phyloP scores from a whole-genome alignment of 2,329 filamentous ascomycete species.

The Ophiognomonia clavigignenti-juglandacearum region DNA sequence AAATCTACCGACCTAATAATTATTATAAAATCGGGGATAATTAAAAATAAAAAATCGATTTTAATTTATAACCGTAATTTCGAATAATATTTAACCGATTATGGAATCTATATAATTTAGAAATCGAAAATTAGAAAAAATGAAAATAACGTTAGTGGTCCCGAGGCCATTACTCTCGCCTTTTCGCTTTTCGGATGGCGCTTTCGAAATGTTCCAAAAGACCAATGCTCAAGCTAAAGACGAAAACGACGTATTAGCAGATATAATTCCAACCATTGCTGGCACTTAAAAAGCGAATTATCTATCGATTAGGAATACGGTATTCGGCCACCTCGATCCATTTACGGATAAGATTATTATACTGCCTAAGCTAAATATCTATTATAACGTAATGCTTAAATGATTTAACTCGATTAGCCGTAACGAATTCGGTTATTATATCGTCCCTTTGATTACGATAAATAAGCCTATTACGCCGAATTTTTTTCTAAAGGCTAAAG shows the following conservation, averaged over 20 bases:
- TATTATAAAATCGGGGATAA: conserved; percentile 13
- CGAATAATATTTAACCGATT: conserved; percentile 31
- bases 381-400: not conserved
- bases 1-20: conserved; percentile 18
- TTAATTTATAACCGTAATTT: conserved; percentile 28
- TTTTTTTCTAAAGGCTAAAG: conserved; percentile 37
- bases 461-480: conserved; percentile 31
- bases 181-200: conserved; percentile 26
- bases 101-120: conserved; percentile 24
- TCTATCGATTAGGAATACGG: conserved; percentile 22
- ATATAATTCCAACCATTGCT: conserved; percentile 28
- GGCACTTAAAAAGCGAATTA: conserved; percentile 20
- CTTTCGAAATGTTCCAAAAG: conserved; percentile 25
- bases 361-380: not conserved
- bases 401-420: conserved; percentile 13
- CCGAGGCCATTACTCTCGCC: conserved; percentile 31
- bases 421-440: conserved; percentile 21
- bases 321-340: conserved; percentile 23
- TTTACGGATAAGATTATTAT: not conserved
- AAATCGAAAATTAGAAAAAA: conserved; percentile 24
- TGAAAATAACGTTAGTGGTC: conserved; percentile 22
- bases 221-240: conserved; percentile 25
- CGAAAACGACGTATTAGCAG: conserved; percentile 28
- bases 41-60: conserved; percentile 22
- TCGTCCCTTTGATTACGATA: conserved; percentile 28